Conservation (phyloP, 1,139 yeast genomes). For the Lodderomyces margitis region DNA sequence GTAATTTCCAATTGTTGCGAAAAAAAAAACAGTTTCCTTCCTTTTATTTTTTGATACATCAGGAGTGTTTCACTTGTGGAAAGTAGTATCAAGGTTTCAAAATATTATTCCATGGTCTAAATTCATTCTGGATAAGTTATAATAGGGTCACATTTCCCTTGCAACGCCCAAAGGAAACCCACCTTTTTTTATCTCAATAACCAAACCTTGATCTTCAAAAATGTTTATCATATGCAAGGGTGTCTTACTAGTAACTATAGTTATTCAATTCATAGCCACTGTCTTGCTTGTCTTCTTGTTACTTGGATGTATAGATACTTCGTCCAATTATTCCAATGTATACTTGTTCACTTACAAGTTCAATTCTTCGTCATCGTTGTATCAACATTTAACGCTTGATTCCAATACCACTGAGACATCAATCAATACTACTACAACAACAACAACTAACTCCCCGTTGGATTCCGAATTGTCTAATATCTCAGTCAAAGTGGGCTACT, state of each 20-base stretch:
- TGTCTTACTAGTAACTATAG: constrained; percentile 15
- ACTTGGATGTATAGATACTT: constrained; percentile 47
- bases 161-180: too few species aligned
- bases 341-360: constrained; percentile 47
- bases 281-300: constrained; percentile 50
- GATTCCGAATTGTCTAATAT: constrained; percentile 24
- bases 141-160: too few species aligned
- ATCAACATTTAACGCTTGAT: constrained; percentile 6
- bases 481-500: constrained; percentile 48
- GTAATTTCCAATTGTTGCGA: too few species aligned
- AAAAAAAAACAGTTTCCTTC: too few species aligned
- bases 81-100: too few species aligned
- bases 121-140: too few species aligned
- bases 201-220: too few species aligned
- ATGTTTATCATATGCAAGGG: constrained; percentile 11
- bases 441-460: neutral
- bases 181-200: too few species aligned
- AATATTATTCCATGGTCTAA: too few species aligned
- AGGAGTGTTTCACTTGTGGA: too few species aligned
- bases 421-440: constrained; percentile 8
- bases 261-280: constrained; percentile 35
- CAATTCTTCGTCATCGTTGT: constrained; percentile 29
- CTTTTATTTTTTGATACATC: too few species aligned
- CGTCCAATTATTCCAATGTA: constrained; percentile 41
- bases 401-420: constrained; percentile 5